Conservation (phyloP, 306 rosid species). For the Lotus japonicus region DNA sequence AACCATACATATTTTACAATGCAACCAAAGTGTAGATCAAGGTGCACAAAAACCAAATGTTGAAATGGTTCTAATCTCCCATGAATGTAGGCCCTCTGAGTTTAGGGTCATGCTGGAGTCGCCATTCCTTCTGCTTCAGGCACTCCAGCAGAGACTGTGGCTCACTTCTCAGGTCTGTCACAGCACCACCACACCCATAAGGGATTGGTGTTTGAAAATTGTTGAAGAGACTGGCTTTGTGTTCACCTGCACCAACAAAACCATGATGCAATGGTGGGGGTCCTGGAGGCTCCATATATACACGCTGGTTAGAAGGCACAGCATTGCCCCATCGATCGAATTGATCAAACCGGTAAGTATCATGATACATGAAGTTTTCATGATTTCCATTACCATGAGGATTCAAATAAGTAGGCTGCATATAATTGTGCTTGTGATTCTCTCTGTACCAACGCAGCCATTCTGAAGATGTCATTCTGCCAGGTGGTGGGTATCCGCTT, state of each 20-base stretch:
- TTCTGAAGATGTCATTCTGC: slow-evolving; percentile 84
- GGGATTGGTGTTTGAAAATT: slow-evolving; percentile 58
- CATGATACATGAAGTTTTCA: slow-evolving; percentile 33
- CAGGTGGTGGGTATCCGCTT: slow-evolving; percentile 39
- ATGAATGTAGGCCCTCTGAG: slow-evolving; percentile 50
- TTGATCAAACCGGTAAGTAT: slow-evolving; percentile 36
- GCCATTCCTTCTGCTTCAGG: slow-evolving; percentile 74
- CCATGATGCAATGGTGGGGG: slow-evolving; percentile 44
- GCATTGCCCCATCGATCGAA: slow-evolving; percentile 43
- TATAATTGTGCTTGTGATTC: slow-evolving; percentile 32
- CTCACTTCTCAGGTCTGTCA: slow-evolving; percentile 56
- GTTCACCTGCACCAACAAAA: slow-evolving; percentile 46
- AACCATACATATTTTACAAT: background rate
- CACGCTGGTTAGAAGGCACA: slow-evolving; percentile 32
- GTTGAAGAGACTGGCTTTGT: slow-evolving; percentile 32
- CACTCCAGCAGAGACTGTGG: slow-evolving; percentile 60
- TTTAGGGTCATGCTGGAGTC: slow-evolving; percentile 58
- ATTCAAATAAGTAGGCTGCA: slow-evolving; percentile 33
- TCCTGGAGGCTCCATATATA: slow-evolving; percentile 42
- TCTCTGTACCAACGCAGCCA: slow-evolving; percentile 92
- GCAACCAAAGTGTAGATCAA: slow-evolving; percentile 15
- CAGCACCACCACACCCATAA: slow-evolving; percentile 57
- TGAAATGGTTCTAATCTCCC: slow-evolving; percentile 43
- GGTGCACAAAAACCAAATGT: background rate
- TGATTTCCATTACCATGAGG: slow-evolving; percentile 35